Evolutionary conservation across 495 filamentous ascomycete species (phyloP), one percentile per base, ranked within the genome.

Genomic region (Penicillium angulare): DNA sequence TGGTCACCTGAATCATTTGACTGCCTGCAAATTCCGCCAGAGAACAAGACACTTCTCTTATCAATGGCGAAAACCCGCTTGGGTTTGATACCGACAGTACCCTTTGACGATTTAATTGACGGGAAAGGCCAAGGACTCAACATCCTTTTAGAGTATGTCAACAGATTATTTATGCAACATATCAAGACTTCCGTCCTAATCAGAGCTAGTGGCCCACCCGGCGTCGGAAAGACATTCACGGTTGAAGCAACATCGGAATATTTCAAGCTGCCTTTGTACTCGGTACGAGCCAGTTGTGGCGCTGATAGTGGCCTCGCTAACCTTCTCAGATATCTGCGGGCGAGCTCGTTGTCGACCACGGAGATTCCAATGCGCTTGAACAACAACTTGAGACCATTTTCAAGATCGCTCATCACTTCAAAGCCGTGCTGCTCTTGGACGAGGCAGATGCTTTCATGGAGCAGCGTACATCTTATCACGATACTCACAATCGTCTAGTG

Each of bases 401-500:
- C 39, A 60, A 66, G 33, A 59, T 68, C 50, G 50, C 59, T 0
- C 59, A 60, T 32, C 58, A 59, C 40, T 69, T 60, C 33, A 64
- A 71, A 7, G 61, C 66, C 5, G 22, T 71, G 1, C 61, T 69
- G 50, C 66, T 69, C 23, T 45, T 69, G 16, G 73, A 79, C 53
- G 72, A 77, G 54, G 75, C 69, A n/a, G 76, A 78, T 53, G 62
- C 71, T 7, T 77, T 70, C 56, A 59, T 79, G 32, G 59, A 65
- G 41, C 26, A 38, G 23, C 53, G 57, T 29, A 57, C 52, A 7
- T 47, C 47, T 13, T 52, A 47, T 46, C 43, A 60, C 16, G 49
- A 51, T 54, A 56, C 66, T 15, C 55, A 63, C 29, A 68, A 68
- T 48, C 38, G 45, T 17, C 53, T 66, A 1, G 49, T 68, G n/a